phyloP scores from a whole-genome alignment of 1,284 basidiomycete genomes.

The Apiotrichum veenhuisii region DNA sequence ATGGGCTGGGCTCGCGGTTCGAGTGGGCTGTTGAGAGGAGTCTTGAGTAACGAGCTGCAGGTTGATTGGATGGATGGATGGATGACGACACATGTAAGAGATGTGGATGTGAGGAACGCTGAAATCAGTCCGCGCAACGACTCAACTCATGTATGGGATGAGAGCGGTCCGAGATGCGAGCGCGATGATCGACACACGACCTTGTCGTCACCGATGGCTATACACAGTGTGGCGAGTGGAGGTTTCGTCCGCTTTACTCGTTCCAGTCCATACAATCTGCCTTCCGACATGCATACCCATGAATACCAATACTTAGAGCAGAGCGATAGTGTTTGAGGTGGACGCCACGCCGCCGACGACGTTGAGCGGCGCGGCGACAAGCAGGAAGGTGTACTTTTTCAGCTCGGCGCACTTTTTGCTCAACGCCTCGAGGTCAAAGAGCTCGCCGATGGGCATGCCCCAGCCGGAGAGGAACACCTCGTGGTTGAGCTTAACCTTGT shows the following conservation, averaged over 20 bases:
- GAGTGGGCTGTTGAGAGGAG: too few relatives aligned
- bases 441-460: constrained; percentile 47
- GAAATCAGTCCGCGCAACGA: too few relatives aligned
- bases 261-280: not conserved
- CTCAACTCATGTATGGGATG: too few relatives aligned
- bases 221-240: too few relatives aligned
- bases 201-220: too few relatives aligned
- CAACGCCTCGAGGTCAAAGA: constrained; percentile 50
- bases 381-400: constrained; percentile 48
- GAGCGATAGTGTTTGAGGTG: constrained; percentile 48
- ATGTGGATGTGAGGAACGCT: too few relatives aligned
- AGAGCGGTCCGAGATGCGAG: too few relatives aligned
- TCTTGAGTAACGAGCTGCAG: too few relatives aligned
- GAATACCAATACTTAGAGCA: constrained; percentile 34
- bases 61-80: too few relatives aligned
- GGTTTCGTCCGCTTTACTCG: not conserved
- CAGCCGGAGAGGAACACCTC: constrained; percentile 36
- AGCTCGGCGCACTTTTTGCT: constrained; percentile 34
- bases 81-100: too few relatives aligned
- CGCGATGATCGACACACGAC: too few relatives aligned
- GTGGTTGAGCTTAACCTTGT: constrained; percentile 18
- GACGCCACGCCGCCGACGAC: constrained; percentile 50
- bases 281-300: not conserved
- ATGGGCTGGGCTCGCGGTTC: too few relatives aligned
- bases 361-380: constrained; percentile 46